phyloP scores from a whole-genome alignment of 352 stramenopile species.

The Phytophthora crassamura region DNA sequence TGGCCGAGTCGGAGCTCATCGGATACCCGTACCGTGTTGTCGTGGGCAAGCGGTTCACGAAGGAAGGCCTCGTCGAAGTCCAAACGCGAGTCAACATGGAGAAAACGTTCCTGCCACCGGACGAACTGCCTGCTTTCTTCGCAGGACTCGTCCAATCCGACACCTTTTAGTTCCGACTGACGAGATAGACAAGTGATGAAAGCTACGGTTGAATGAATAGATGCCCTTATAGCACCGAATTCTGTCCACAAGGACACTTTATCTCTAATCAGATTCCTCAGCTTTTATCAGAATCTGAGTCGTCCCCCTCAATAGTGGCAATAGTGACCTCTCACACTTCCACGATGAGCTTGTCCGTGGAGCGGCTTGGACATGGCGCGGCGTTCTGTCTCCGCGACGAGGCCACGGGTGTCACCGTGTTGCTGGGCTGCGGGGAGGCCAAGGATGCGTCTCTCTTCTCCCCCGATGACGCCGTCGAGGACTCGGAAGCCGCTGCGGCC shows the following conservation, averaged over 20 bases:
- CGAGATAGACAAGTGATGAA: neutral
- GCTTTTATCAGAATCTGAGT: conserved; percentile 17
- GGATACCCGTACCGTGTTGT: conserved; percentile 88
- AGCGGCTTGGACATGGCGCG: conserved; percentile 72
- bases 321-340: too few relatives aligned
- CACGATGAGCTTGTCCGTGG: conserved; percentile 71
- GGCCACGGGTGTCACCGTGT: conserved; percentile 46
- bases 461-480: conserved; percentile 49
- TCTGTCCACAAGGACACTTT: neutral
- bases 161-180: conserved; percentile 16
- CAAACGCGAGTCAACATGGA: conserved; percentile 72
- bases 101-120: conserved; percentile 59
- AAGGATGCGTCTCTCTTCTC: conserved; percentile 31
- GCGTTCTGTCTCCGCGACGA: conserved; percentile 77
- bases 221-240: neutral
- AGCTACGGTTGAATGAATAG: conserved; percentile 1
- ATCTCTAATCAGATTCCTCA: neutral
- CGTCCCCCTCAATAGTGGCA: neutral
- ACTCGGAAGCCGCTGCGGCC: conserved; percentile 31
- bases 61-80: conserved; percentile 81
- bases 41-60: conserved; percentile 80
- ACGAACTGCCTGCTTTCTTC: conserved; percentile 55
- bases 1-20: conserved; percentile 88
- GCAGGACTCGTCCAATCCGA: conserved; percentile 20
- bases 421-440: conserved; percentile 71